A percentile compares a stretch with the other conserved stretches of the same genome.
Evolutionary conservation across 2,329 filamentous ascomycete species (phyloP).

Genomic region (Ophiostoma angusticollis): DNA sequence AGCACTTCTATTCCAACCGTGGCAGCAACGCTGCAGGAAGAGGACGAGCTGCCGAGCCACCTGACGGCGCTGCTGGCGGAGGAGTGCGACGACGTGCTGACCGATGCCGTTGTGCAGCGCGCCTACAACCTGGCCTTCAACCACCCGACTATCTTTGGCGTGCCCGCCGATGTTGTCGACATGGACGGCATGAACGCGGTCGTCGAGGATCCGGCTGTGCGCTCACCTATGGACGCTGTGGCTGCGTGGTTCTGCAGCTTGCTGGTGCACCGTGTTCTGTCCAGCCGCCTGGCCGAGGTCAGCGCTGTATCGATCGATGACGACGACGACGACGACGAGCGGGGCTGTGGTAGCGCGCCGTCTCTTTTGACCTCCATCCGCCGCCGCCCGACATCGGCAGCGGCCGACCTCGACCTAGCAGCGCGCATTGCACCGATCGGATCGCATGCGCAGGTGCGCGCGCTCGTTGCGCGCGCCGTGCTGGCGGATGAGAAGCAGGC

Average conservation of each 20-base stretch:
- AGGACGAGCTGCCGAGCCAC: constrained; percentile 63
- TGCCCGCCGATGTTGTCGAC: constrained; percentile 37
- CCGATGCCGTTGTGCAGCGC: constrained; percentile 64
- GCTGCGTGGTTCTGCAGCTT: constrained; percentile 83
- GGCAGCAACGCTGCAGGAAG: constrained; percentile 17
- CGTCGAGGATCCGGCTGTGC: constrained; percentile 72
- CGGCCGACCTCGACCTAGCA: constrained; percentile 51
- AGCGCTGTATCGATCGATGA: too few relatives aligned
- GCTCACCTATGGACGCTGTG: constrained; percentile 77
- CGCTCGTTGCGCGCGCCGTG: constrained; percentile 45
- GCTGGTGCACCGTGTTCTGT: constrained; percentile 55
- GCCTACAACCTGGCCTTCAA: constrained; percentile 89
- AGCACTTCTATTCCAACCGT: too few relatives aligned
- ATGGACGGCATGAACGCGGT: constrained; percentile 71
- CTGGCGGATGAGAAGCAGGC: constrained; percentile 41
- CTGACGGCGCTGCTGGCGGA: constrained; percentile 62
- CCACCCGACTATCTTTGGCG: constrained; percentile 55
- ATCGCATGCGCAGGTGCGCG: constrained; percentile 54
- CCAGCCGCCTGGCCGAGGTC: constrained; percentile 48
- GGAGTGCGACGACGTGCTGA: constrained; percentile 72
- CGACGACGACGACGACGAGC: background rate
- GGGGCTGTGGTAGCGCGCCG: too few relatives aligned
- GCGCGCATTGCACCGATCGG: constrained; percentile 63
- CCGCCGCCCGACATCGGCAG: too few relatives aligned
- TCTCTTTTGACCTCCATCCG: too few relatives aligned